Conservation (phyloP, 164 flowering plant genomes). For the Aristolochia fimbriata region DNA sequence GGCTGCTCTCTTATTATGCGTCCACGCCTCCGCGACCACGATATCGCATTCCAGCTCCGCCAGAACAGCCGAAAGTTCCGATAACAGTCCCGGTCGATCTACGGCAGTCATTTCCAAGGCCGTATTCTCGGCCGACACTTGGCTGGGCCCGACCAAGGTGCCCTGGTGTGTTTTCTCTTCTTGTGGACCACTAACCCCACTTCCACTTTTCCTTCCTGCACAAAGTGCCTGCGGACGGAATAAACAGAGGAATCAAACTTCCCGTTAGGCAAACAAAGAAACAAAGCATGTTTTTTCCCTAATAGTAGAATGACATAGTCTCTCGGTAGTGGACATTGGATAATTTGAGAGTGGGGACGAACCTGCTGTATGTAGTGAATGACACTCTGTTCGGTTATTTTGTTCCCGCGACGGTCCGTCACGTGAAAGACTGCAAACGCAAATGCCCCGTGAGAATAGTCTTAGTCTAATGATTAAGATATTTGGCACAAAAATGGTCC, state of each 20-base stretch:
- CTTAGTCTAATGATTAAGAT: too few species aligned
- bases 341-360: background rate
- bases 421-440: constrained; percentile 75
- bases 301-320: background rate
- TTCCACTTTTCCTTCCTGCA: constrained; percentile 20
- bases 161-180: constrained; percentile 4
- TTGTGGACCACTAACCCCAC: constrained; percentile 11
- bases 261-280: too few species aligned
- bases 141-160: constrained; percentile 22
- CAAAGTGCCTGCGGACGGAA: constrained; percentile 43
- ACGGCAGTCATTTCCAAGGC: constrained; percentile 64
- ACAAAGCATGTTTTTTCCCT: background rate
- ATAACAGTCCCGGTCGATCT: constrained; percentile 63
- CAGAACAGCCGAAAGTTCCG: constrained; percentile 71
- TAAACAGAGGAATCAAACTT: background rate
- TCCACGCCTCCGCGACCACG: constrained; percentile 71
- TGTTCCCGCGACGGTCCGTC: constrained; percentile 65
- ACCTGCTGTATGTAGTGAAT: constrained; percentile 81
- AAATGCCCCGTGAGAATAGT: constrained; percentile 1
- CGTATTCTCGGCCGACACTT: constrained; percentile 30
- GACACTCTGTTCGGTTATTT: constrained; percentile 66
- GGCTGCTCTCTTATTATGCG: constrained; percentile 59
- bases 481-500: too few species aligned
- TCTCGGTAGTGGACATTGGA: background rate
- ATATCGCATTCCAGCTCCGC: constrained; percentile 52